Percentiles rank a stretch among this genome's conserved stretches.
Conservation (phyloP, 2,329 filamentous ascomycete species). For the Cladophialophora exuberans region DNA sequence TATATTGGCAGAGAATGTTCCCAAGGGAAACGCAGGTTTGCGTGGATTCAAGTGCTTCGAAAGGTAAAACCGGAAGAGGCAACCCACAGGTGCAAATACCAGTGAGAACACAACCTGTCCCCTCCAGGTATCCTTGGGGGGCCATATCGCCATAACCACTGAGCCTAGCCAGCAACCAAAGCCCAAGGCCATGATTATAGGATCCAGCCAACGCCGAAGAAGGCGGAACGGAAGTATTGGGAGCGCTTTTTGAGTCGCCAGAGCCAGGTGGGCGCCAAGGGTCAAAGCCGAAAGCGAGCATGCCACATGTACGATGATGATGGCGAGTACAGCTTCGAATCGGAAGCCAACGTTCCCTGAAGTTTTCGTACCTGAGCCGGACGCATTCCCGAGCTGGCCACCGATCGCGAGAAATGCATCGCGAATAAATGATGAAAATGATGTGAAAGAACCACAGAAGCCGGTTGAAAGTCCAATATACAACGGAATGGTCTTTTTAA, state of each 20-base stretch:
- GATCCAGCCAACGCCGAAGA: constrained; percentile 64
- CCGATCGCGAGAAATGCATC: constrained; percentile 75
- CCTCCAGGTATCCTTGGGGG: constrained; percentile 68
- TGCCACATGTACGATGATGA: constrained; percentile 68
- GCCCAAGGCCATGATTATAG: constrained; percentile 62
- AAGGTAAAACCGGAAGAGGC: constrained; percentile 70
- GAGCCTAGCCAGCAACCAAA: constrained; percentile 74
- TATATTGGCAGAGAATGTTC: constrained; percentile 78
- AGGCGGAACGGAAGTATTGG: constrained; percentile 61
- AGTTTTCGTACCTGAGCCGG: not conserved
- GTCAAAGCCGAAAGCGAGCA: constrained; percentile 69
- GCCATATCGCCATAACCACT: constrained; percentile 66
- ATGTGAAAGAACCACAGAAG: constrained; percentile 83
- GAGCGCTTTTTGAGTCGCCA: constrained; percentile 57
- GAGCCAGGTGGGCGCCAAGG: constrained; percentile 72
- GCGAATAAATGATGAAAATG: constrained; percentile 78
- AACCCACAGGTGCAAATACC: constrained; percentile 77
- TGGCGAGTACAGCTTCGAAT: constrained; percentile 73
- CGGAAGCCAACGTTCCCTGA: constrained; percentile 61
- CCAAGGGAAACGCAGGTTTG: constrained; percentile 70
- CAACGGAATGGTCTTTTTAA: constrained; percentile 79
- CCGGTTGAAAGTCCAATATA: constrained; percentile 82
- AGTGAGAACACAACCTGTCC: constrained; percentile 70
- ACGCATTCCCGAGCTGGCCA: constrained; percentile 58
- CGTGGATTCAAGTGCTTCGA: constrained; percentile 69